These are phyloP conservation scores for Jackrogersella minutella DNA, from an alignment of 495 filamentous ascomycete species.

Conservation along the genomic window DNA sequence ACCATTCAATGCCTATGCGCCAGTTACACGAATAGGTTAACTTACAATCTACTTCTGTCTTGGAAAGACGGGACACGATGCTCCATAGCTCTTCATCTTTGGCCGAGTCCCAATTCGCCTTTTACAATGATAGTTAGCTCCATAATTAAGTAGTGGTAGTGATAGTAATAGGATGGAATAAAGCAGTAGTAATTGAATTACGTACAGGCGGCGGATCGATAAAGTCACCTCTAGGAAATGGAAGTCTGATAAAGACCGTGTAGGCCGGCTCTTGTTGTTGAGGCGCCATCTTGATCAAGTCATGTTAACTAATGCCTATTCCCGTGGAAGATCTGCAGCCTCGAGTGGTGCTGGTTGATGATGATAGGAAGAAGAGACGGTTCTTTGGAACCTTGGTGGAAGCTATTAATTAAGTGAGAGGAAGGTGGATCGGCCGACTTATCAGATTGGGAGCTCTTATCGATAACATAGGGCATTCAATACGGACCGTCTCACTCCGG, in stretches of 20 bases:
- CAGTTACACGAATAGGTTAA: slow-evolving; percentile 23
- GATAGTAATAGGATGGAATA: neutral
- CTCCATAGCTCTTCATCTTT: slow-evolving; percentile 94
- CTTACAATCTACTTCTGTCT: slow-evolving; percentile 84
- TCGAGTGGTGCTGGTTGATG: slow-evolving; percentile 21
- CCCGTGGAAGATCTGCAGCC: slow-evolving; percentile 11
- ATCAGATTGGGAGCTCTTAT: slow-evolving; percentile 32
- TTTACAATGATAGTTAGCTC: slow-evolving; percentile 6
- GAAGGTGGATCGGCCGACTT: slow-evolving; percentile 8
- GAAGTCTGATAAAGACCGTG: slow-evolving; percentile 86
- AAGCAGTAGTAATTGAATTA: slow-evolving; percentile 26
- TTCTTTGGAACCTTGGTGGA: too few species aligned
- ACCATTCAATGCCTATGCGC: slow-evolving; percentile 43
- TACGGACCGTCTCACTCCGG: slow-evolving; percentile 29
- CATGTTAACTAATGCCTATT: slow-evolving; percentile 32
- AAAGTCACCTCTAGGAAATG: slow-evolving; percentile 87
- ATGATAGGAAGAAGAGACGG: slow-evolving; percentile 24
- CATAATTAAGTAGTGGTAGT: neutral
- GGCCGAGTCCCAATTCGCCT: slow-evolving; percentile 68
- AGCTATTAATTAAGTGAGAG: neutral
- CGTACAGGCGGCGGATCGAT: slow-evolving; percentile 86
- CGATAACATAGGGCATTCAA: slow-evolving; percentile 30
- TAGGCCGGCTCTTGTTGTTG: slow-evolving; percentile 56
- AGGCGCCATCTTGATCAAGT: slow-evolving; percentile 40
- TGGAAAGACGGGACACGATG: slow-evolving; percentile 79